These are phyloP conservation scores for Metschnikowia chrysomelidarum DNA, from an alignment of 805 yeast genomes.

Conservation along the genomic window DNA sequence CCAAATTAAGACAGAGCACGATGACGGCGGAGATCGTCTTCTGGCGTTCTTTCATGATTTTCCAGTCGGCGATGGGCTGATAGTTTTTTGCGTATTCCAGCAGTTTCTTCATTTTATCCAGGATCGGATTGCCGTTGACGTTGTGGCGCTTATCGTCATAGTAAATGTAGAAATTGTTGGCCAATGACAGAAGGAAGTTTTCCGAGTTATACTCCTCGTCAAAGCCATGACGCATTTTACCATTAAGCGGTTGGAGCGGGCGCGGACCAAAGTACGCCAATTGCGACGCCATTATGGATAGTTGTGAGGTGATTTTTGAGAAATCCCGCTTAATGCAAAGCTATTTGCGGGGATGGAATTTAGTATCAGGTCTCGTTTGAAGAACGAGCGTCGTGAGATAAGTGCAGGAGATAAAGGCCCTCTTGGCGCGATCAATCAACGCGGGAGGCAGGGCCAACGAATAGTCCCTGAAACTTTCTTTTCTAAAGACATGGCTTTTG, in stretches of 20 bases:
- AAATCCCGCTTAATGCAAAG: too few relatives aligned
- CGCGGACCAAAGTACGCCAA: slow-evolving; percentile 29
- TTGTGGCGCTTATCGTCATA: slow-evolving; percentile 90
- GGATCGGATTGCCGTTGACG: slow-evolving; percentile 79
- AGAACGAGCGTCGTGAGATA: slow-evolving; percentile 1
- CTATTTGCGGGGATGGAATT: neutral
- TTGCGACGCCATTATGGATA: slow-evolving; percentile 14
- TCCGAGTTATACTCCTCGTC: slow-evolving; percentile 60
- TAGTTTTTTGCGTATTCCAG: slow-evolving; percentile 46
- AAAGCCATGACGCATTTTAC: slow-evolving; percentile 62
- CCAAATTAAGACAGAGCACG: slow-evolving; percentile 84
- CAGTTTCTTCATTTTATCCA: slow-evolving; percentile 48
- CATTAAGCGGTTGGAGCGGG: slow-evolving; percentile 49
- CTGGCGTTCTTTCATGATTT: slow-evolving; percentile 82
- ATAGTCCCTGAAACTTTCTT: too few relatives aligned
- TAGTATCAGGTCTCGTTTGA: neutral
- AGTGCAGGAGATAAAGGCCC: slow-evolving; percentile 13
- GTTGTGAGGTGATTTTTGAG: neutral
- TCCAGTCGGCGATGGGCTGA: slow-evolving; percentile 86
- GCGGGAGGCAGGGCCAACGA: too few relatives aligned
- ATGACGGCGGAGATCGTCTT: slow-evolving; percentile 92
- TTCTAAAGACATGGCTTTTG: too few relatives aligned
- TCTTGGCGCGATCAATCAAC: too few relatives aligned
- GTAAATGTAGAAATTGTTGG: slow-evolving; percentile 74
- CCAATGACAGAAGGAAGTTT: slow-evolving; percentile 52